These are phyloP conservation scores for Picea glauca DNA, from an alignment of 75 land plant species.

Conservation along the genomic window DNA sequence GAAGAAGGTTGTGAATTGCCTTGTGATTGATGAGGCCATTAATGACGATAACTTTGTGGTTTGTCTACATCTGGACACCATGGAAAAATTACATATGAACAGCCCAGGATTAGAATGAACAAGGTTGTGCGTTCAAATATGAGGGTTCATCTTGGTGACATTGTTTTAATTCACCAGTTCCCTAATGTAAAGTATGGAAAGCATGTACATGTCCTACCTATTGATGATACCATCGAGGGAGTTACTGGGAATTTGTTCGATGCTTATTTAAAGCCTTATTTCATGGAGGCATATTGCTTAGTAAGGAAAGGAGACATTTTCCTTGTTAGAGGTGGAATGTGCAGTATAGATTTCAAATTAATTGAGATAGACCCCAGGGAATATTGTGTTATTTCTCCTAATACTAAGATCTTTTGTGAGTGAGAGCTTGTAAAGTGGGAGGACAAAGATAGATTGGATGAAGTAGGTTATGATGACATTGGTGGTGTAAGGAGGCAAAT, in stretches of 20 bases:
- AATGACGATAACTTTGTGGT: slow-evolving; percentile 90
- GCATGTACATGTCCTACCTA: slow-evolving; percentile 31
- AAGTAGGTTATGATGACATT: slow-evolving; percentile 89
- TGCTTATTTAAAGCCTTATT: slow-evolving; percentile 52
- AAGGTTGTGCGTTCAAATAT: slow-evolving; percentile 32
- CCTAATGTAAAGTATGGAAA: slow-evolving; percentile 36
- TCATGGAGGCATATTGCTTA: slow-evolving; percentile 69
- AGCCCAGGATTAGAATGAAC: slow-evolving; percentile 38
- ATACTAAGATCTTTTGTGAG: slow-evolving; percentile 84
- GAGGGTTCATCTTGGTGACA: slow-evolving; percentile 25
- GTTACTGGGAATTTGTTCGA: slow-evolving; percentile 33
- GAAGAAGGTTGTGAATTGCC: slow-evolving; percentile 76
- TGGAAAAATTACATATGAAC: slow-evolving; percentile 79
- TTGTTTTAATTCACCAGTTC: slow-evolving; percentile 29
- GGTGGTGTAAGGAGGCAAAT: slow-evolving; percentile 89
- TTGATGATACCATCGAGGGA: slow-evolving; percentile 41
- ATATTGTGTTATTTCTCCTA: slow-evolving; percentile 80
- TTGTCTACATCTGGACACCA: slow-evolving; percentile 59
- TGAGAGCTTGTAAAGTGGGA: slow-evolving; percentile 72
- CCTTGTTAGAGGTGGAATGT: slow-evolving; percentile 77
- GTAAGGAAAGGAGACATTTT: slow-evolving; percentile 81
- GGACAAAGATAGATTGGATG: slow-evolving; percentile 74
- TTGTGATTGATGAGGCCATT: slow-evolving; percentile 71
- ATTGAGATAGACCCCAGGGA: slow-evolving; percentile 14
- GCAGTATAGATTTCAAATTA: too few species aligned